Evolutionary conservation across 177 flowering plant genomes (phyloP), one percentile per base, ranked within the genome.

Genomic region (Vitis hybrid): DNA sequence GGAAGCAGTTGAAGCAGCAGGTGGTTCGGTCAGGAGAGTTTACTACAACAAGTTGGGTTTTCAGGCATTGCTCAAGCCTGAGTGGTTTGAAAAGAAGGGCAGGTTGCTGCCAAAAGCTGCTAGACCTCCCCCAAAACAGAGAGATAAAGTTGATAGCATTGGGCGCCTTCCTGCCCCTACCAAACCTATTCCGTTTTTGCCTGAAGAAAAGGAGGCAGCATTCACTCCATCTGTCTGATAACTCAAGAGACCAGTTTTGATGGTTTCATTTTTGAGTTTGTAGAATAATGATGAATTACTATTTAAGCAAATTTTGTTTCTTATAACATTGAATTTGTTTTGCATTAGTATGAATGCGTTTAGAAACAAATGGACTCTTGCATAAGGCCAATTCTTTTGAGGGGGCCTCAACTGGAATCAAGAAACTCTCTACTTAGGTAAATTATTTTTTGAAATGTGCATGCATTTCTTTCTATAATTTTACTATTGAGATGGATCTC

Each of bases 151-250:
- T 60, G 98, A 94, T 73, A 90, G 98, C 80, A 85, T 88, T n/a
- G 99, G 99, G 10, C 93, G 99, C 64, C 70, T 95, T 51, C 99
- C 98, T 65, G 99, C 98, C 61, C 99, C 98, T 4, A 95, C 88
- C 9, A 93, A 91, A 78, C 99, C 98, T 51, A 85, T 93, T 67
- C 94, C 97, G 6, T 91, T 93, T 72, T 72, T 74, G 59, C 62
- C 75, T 2, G 85, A 83, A 39, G 86, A 84, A 71, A 67, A 65
- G 21, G 84, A 77, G 49, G 74, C 76, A 15, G 62, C 69, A 33
- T 11, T 70, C 21, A 11, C 68, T 62, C 48, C 64, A 19, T 33
- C 68, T 22, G 79, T 75, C 39, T 64, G 45, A 60, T 52, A 67
- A 61, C 59, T 29, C 71, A 67, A 16, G 21, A 60, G 39, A 10